Base-by-base conservation (phyloP, 192 early-diverging fungal genomes). In the Hyaloraphidium curvatum region DNA sequence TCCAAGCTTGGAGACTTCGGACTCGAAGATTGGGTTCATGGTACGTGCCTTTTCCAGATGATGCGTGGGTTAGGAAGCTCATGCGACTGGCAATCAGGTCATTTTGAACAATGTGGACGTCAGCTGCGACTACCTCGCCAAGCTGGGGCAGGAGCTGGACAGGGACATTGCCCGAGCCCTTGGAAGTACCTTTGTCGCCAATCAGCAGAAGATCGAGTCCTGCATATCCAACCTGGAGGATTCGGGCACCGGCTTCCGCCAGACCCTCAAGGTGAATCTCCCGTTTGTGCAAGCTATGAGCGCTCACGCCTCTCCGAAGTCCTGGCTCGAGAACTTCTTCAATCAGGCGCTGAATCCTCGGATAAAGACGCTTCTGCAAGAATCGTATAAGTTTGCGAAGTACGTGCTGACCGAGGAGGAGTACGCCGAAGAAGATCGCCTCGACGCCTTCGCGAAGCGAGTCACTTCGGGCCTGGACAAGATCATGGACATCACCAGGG, bases 321-420 rank as follows among this genome's bases (percentile, higher is more conserved):
- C 72, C n/a, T 73, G 71, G 73, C 67, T 96, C 3, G 86, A 94
- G 30, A 87, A 91, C 61, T 57, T 92, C 11, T 84, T 83, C 56
- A 63, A 64, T 2, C 81, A 87, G 53, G 77, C 78, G 40, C 53
- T 93, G 22, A 84, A 84, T 63, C 86, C 84, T 16, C 73, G 80
- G 56, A 61, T 96, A 39, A 71, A 83, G 28, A 70, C 84, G 0
- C 64, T 92, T 5, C 67, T 94, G 31, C 78, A 82, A 58, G 82
- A 89, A 17, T 69, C 86, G 3, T 88, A 84, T 56, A 68, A 77
- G 28, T 87, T 92, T 37, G 71, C 87, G 41, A 86, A 85, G 56
- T 98, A 98, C 56, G 80, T 84, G 2, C 71, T 96, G 16, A 76
- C 79, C 17, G 89, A 92, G 40, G 88, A 96, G 39, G 91, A 98